Base-by-base conservation (phyloP, 2,329 filamentous ascomycete genomes). In the Trichoderma koningii region DNA sequence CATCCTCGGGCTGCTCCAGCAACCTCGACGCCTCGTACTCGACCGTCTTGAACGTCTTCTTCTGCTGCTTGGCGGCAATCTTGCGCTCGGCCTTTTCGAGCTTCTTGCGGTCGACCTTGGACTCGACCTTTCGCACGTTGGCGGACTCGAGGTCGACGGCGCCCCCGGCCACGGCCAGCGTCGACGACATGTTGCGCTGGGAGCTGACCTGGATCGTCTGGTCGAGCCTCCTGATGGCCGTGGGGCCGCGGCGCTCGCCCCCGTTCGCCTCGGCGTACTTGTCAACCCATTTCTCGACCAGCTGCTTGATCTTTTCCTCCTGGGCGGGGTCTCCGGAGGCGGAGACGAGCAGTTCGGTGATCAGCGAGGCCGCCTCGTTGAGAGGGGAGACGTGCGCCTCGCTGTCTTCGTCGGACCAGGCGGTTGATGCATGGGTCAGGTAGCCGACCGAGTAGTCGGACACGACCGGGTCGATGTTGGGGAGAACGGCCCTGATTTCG, bases 1-100 rank as follows among this genome's bases (percentile, higher is more conserved):
- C 83, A 72, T 89, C 86, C 72, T 94, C 90, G 4, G 92, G 85
- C 77, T 92, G 87, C 74, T 96, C 89, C 70, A 99, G 87, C 70
- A 99, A 83, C 70, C 88, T 89, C 14, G 95, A 98, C 0, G 95
- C 91, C 80, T 99, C 95, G 77, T 99, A 99, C 79, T 97, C 92
- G 71, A 99, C 95, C 64, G 90, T 97, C 85, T 98, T 98, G 89
- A 95, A 97, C 42, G 89, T 87, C 82, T 99, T 99, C 83, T 96
- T 96, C 81, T 93, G 95, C 81, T 98, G 95, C 82, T 99, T 99
- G 73, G 93, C 93, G 55, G 93, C 92, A 75, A 99, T 95, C 83
- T 99, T 99, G 70, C 91, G 86, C 80, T 99, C 95, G 1, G 95
- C 95, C 81, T 99, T 99, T 79, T 99, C 95, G 21, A 99, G 88